phyloP scores from a whole-genome alignment of 179 eudicot species.

The Monotropa hypopitys region DNA sequence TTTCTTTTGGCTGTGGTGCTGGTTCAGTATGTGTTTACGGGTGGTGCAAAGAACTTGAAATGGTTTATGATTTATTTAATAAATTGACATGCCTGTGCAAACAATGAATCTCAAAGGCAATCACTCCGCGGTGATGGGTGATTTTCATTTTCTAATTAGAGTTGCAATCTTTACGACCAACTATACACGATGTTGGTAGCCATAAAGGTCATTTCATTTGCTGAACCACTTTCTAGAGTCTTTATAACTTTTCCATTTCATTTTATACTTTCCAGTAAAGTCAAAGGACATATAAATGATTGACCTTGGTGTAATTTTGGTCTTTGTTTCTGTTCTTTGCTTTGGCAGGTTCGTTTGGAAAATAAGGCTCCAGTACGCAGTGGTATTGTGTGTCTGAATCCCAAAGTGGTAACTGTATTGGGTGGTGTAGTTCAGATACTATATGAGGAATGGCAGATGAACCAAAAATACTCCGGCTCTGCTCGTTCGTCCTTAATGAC shows the following conservation, averaged over 20 bases:
- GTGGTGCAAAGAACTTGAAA: background rate
- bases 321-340: background rate
- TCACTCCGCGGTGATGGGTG: background rate
- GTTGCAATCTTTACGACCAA: background rate
- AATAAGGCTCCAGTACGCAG: conserved; percentile 40
- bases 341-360: conserved; percentile 54
- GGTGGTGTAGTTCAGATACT: conserved; percentile 75
- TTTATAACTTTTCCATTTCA: background rate
- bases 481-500: conserved; percentile 39
- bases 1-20: background rate
- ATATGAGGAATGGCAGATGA: conserved; percentile 88
- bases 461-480: conserved; percentile 65
- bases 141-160: background rate
- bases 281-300: background rate
- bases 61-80: background rate
- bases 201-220: background rate
- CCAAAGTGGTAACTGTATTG: conserved; percentile 52
- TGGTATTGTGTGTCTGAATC: conserved; percentile 64
- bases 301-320: background rate
- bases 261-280: background rate
- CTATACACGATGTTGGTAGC: background rate
- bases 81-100: background rate
- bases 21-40: background rate
- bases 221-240: background rate
- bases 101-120: background rate